phyloP scores from a whole-genome alignment of 2,329 filamentous ascomycete species.

The Lasiodiplodia sp. region DNA sequence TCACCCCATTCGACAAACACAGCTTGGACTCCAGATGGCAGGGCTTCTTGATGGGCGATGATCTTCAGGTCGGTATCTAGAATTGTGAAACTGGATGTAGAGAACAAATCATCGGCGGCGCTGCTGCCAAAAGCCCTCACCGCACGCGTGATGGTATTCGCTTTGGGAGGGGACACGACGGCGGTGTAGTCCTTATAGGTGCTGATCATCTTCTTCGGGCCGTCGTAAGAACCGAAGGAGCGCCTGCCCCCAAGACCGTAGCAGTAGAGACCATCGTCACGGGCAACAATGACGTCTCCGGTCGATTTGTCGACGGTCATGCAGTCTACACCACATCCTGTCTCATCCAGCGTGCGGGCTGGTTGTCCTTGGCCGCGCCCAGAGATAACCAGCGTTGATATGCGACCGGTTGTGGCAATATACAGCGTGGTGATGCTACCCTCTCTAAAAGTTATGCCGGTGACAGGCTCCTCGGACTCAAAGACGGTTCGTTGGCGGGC shows the following conservation, averaged over 20 bases:
- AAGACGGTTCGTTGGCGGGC: constrained; percentile 94
- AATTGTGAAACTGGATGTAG: constrained; percentile 85
- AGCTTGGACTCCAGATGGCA: constrained; percentile 79
- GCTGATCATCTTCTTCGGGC: constrained; percentile 81
- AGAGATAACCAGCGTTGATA: constrained; percentile 85
- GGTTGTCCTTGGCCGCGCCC: constrained; percentile 89
- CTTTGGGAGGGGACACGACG: constrained; percentile 79
- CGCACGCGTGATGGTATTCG: constrained; percentile 59
- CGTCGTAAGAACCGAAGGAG: constrained; percentile 89
- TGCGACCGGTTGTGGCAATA: constrained; percentile 87
- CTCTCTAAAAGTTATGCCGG: constrained; percentile 80
- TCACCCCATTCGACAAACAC: constrained; percentile 91
- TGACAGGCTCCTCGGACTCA: constrained; percentile 95
- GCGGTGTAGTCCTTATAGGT: constrained; percentile 87
- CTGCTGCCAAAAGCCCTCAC: constrained; percentile 77
- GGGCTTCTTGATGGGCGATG: constrained; percentile 85
- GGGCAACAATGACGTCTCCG: constrained; percentile 87
- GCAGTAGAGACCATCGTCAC: constrained; percentile 95
- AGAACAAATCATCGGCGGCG: constrained; percentile 79
- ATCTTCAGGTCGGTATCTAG: constrained; percentile 92
- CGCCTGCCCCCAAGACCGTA: constrained; percentile 87
- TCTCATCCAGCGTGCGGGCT: constrained; percentile 85
- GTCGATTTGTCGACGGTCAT: constrained; percentile 85
- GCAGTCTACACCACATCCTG: constrained; percentile 90
- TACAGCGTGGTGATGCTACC: constrained; percentile 78